Percentiles rank a stretch among this genome's conserved stretches.
phyloP scores from a whole-genome alignment of 2,329 filamentous ascomycete genomes.

The Ascochyta fabae region DNA sequence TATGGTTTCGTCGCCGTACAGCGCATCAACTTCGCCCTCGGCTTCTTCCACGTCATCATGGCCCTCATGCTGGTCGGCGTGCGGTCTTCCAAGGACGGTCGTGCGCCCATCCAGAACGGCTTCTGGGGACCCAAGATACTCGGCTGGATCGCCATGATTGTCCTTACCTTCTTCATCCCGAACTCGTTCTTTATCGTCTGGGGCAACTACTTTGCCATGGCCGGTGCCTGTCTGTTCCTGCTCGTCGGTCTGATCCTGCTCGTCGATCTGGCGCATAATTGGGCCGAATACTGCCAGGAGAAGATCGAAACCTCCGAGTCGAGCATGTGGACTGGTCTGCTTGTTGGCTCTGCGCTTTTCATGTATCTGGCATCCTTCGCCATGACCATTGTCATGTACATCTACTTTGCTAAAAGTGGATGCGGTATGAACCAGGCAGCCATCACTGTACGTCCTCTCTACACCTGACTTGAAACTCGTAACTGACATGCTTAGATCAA shows the following conservation, averaged over 20 bases:
- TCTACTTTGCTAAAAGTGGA: slow-evolving; percentile 83
- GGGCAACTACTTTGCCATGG: slow-evolving; percentile 91
- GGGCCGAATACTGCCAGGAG: slow-evolving; percentile 94
- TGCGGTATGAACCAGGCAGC: slow-evolving; percentile 97
- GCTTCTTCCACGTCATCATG: slow-evolving; percentile 88
- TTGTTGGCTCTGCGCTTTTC: slow-evolving; percentile 88
- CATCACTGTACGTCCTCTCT: slow-evolving; percentile 68
- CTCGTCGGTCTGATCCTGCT: slow-evolving; percentile 89
- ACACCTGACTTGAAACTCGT: neutral
- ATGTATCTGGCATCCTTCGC: slow-evolving; percentile 92
- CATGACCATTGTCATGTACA: slow-evolving; percentile 97
- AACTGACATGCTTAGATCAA: slow-evolving; percentile 65
- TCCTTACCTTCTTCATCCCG: slow-evolving; percentile 93
- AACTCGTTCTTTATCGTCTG: slow-evolving; percentile 94
- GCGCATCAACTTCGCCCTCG: slow-evolving; percentile 96
- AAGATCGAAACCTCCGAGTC: slow-evolving; percentile 93
- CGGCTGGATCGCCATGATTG: slow-evolving; percentile 83
- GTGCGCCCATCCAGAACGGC: slow-evolving; percentile 92
- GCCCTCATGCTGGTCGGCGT: slow-evolving; percentile 87
- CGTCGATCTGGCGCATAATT: slow-evolving; percentile 93
- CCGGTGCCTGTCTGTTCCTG: slow-evolving; percentile 90
- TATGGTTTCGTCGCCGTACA: slow-evolving; percentile 97
- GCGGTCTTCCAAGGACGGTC: slow-evolving; percentile 81
- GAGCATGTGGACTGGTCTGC: slow-evolving; percentile 78
- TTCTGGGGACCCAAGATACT: slow-evolving; percentile 98